Conservation (phyloP, 2,329 filamentous ascomycete species). For the Colletotrichum lini region DNA sequence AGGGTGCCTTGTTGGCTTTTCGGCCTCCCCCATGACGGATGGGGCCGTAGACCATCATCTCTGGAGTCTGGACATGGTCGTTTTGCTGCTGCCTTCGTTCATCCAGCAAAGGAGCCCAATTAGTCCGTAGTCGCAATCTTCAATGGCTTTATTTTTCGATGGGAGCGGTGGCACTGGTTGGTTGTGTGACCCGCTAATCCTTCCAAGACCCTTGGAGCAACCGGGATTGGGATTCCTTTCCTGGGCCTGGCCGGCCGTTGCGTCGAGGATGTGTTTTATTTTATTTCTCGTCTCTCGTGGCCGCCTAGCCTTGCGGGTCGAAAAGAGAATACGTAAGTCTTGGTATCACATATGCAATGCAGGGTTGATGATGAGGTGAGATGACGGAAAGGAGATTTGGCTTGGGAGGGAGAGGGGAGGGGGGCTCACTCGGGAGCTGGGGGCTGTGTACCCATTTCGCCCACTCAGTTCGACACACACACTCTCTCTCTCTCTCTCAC, state of each 20-base stretch:
- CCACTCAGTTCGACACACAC: background rate
- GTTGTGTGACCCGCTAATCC: background rate
- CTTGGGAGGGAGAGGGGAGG: background rate
- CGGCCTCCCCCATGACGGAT: background rate
- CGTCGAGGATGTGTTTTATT: background rate
- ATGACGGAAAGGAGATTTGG: constrained; percentile 31
- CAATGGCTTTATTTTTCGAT: background rate
- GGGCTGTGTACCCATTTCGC: constrained; percentile 10
- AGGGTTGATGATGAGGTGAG: constrained; percentile 42
- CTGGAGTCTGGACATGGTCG: background rate
- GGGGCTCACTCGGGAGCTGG: constrained; percentile 2
- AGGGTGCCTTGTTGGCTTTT: constrained; percentile 7
- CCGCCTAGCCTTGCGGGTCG: constrained; percentile 21
- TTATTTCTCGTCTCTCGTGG: background rate
- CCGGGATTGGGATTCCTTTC: background rate
- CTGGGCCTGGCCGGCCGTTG: background rate
- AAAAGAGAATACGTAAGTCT: constrained; percentile 17
- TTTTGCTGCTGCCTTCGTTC: constrained; percentile 22
- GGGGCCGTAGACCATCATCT: background rate
- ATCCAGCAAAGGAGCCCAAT: too few relatives aligned
- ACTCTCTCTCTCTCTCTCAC: too few relatives aligned
- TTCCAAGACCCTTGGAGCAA: background rate
- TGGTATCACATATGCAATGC: constrained; percentile 27
- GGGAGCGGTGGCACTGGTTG: too few relatives aligned
- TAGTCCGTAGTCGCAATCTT: background rate